Base-by-base conservation (phyloP, 2,329 filamentous ascomycete species). In the Beauveria sp. region DNA sequence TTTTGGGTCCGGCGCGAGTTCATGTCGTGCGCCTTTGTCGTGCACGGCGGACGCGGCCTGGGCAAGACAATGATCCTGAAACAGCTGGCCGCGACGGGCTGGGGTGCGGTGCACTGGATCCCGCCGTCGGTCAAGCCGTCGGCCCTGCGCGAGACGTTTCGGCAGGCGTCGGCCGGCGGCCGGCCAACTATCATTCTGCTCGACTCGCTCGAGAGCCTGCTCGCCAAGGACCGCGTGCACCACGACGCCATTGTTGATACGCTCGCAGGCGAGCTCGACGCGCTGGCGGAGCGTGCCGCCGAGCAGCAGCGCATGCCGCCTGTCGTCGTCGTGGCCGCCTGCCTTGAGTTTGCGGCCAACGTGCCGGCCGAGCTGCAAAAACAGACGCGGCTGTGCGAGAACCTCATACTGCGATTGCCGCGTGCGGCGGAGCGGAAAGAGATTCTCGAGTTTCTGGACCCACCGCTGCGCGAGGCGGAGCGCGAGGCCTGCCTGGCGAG, bases 1-100 rank as follows among this genome's bases (percentile, higher is more conserved):
- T 73, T 72, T 43, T 67, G 68, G 62, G 55, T 69, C 49, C 63
- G 69, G 61, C 62, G 68, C 61, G 68, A 75, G 65, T 66, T 69
- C 34, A 73, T 69, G 66, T 76, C 82, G 1, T 80, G 83, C 58
- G 86, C 85, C 0, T 81, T 95, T 42, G 80, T 95, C 26, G 79
- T 97, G 5, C 88, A 96, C 71, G 93, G 93, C 16, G 87, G 90
- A 20, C 84, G 85, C 64, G 93, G 93, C 12, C 96, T 90, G 0
- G 93, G 93, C 26, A 97, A 97, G 76, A 88, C 86, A 0, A 81
- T 89, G 65, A 78, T 97, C 0, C 77, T 97, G 1, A 73, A 88
- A 18, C 83, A 84, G 38, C 79, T 97, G 22, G 83, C 86, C 9
- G 80, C 79, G 7, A 84, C 86, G 0, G 82, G 81, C 62, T 96